These are phyloP conservation scores for Neospora caninum DNA, from an alignment of 169 alveolate species.

Conservation along the genomic window DNA sequence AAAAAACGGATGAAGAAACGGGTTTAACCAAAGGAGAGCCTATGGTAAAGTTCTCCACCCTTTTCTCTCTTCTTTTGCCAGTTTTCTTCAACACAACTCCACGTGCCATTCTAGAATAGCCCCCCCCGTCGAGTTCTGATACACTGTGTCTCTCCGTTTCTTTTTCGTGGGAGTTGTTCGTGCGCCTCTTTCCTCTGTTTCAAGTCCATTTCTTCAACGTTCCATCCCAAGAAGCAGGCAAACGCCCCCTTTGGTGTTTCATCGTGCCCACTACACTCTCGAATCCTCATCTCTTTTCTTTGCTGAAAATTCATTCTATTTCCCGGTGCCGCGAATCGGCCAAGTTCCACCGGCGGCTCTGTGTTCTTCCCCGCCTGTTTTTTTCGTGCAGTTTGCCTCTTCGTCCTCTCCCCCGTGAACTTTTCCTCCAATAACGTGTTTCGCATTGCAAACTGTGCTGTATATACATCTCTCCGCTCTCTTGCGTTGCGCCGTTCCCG, in stretches of 20 bases:
- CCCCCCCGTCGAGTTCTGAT: neutral
- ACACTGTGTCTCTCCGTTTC: neutral
- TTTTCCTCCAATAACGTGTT: neutral
- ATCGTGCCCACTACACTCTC: neutral
- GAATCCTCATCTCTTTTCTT: neutral
- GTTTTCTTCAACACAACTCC: neutral
- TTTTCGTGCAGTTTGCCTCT: neutral
- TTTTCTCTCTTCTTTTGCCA: neutral
- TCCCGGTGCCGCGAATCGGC: neutral
- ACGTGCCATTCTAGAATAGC: neutral
- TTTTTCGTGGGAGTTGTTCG: neutral
- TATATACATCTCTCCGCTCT: too few species aligned
- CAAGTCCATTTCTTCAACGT: neutral
- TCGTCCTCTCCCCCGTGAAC: neutral
- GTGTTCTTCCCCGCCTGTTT: neutral
- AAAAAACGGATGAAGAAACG: neutral
- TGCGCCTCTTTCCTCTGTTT: neutral
- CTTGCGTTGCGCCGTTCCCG: neutral
- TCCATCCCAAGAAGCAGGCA: neutral
- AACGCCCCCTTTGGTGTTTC: neutral
- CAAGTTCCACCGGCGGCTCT: neutral
- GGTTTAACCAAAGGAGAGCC: neutral
- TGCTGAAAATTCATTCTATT: too few species aligned
- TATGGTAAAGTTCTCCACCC: neutral
- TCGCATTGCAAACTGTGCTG: neutral